Conservation (phyloP, 2,329 filamentous ascomycete species). For the Xylaria sp. region DNA sequence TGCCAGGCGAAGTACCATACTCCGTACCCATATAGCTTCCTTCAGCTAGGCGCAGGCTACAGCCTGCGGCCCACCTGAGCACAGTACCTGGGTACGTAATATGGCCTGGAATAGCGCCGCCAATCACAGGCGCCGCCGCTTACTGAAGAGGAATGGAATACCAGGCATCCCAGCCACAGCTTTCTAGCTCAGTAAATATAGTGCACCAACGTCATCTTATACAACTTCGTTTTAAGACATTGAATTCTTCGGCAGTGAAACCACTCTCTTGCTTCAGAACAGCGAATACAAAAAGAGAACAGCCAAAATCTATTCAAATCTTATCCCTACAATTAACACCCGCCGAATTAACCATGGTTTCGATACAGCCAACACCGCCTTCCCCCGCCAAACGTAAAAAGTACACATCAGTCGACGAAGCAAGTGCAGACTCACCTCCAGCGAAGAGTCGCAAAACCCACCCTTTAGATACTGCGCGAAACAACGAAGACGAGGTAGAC, state of each 20-base stretch:
- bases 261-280: background rate
- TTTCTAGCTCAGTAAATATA: background rate
- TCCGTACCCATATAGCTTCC: conserved; percentile 10
- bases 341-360: conserved; percentile 64
- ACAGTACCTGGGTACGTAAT: too few species aligned
- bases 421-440: conserved; percentile 54
- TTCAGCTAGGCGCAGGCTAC: conserved; percentile 19
- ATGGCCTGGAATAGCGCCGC: conserved; percentile 7
- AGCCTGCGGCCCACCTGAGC: background rate
- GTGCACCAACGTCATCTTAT: conserved; percentile 18
- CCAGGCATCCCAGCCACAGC: conserved; percentile 9
- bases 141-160: conserved; percentile 6
- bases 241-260: background rate
- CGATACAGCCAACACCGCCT: conserved; percentile 73
- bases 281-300: too few species aligned
- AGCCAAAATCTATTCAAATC: too few species aligned
- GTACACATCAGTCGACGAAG: conserved; percentile 60
- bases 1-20: conserved; percentile 2
- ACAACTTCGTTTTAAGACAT: background rate
- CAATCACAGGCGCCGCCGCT: conserved; percentile 26
- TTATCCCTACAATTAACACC: background rate
- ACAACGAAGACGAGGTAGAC: conserved; percentile 58
- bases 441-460: conserved; percentile 61
- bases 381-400: conserved; percentile 74
- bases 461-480: conserved; percentile 54